These are phyloP conservation scores for Aureobasidium musti DNA, from an alignment of 2,329 filamentous ascomycete species.

Conservation along the genomic window DNA sequence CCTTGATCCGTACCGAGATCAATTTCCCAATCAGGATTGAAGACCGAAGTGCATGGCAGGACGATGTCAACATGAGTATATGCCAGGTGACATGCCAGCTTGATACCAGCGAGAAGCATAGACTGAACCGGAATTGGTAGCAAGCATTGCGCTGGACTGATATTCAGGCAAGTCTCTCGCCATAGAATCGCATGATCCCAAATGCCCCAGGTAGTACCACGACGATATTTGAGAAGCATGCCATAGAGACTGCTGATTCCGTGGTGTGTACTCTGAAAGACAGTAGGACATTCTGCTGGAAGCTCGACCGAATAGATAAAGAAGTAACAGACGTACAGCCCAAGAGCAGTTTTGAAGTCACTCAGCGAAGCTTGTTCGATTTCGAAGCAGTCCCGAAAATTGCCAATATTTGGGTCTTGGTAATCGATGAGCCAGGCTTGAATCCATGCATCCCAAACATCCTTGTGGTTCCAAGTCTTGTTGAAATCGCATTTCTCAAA, in stretches of 20 bases:
- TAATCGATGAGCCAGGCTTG: slow-evolving; percentile 52
- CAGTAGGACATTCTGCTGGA: slow-evolving; percentile 52
- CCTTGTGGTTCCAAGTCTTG: slow-evolving; percentile 51
- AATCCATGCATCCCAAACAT: slow-evolving; percentile 51
- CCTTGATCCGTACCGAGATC: slow-evolving; percentile 63
- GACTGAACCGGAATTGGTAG: slow-evolving; percentile 47
- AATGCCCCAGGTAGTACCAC: slow-evolving; percentile 57
- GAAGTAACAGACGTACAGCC: slow-evolving; percentile 46
- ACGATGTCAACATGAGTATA: slow-evolving; percentile 60
- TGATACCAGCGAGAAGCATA: slow-evolving; percentile 45
- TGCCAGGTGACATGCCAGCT: slow-evolving; percentile 46
- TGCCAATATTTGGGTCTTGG: slow-evolving; percentile 43
- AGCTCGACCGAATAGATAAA: slow-evolving; percentile 56
- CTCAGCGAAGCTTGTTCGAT: slow-evolving; percentile 41
- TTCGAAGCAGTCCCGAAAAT: slow-evolving; percentile 38
- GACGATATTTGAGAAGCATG: slow-evolving; percentile 58
- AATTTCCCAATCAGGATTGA: slow-evolving; percentile 65
- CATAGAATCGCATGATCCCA: slow-evolving; percentile 62
- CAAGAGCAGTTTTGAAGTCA: slow-evolving; percentile 41
- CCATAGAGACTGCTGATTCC: slow-evolving; percentile 58
- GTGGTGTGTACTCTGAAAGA: slow-evolving; percentile 61
- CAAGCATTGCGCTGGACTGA: slow-evolving; percentile 46
- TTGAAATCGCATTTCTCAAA: slow-evolving; percentile 55
- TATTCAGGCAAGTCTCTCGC: slow-evolving; percentile 47
- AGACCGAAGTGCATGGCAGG: slow-evolving; percentile 61